Base-by-base conservation (phyloP, 2,329 filamentous ascomycete genomes). In the Cercospora nicotianae region DNA sequence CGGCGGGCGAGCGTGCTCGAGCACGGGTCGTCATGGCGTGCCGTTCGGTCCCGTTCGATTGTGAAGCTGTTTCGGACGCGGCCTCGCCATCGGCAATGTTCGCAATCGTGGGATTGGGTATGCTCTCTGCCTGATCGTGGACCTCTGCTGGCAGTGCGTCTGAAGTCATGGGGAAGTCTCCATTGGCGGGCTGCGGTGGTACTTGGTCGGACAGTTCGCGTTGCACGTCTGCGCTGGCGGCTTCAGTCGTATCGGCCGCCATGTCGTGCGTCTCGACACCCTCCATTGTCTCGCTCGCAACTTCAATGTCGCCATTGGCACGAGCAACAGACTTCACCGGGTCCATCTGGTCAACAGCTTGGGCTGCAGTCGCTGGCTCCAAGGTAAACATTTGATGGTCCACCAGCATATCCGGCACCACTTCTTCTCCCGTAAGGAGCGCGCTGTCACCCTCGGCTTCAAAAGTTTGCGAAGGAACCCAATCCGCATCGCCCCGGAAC, bases 401-500 rank as follows among this genome's bases (percentile, higher is more conserved):
- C 36, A 64, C 66, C 2, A 67, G 67, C 16, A 75, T 64, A 65
- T 73, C 74, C 20, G 70, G 72, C 45, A 73, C 70, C 5, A 65
- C 69, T 5, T 51, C 65, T 28, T 70, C 71, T 9, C 65, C 66
- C 66, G 20, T 70, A 23, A 78, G 66, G 77, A 76, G 78, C 69
- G 77, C 78, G 64, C 80, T 78, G 70, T 87, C 86, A 57, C 83
- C 80, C 5, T 79, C 77, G 12, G 83, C 83, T 68, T 87, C 84
- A 20, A 87, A 80, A 39, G 79, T 74, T 36, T 83, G 86, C 70
- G 83, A 83, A 4, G 87, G 87, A 71, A 87, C 84, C 84, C 87
- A 90, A 13, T 87, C 88, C 70, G 89, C 87, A 77, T 96, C 92
- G 33, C 92, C 92, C 60, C 90, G 88, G 8, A 95, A 84, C 70